phyloP scores from a whole-genome alignment of 345 rosid species.

The Populus davidiana region DNA sequence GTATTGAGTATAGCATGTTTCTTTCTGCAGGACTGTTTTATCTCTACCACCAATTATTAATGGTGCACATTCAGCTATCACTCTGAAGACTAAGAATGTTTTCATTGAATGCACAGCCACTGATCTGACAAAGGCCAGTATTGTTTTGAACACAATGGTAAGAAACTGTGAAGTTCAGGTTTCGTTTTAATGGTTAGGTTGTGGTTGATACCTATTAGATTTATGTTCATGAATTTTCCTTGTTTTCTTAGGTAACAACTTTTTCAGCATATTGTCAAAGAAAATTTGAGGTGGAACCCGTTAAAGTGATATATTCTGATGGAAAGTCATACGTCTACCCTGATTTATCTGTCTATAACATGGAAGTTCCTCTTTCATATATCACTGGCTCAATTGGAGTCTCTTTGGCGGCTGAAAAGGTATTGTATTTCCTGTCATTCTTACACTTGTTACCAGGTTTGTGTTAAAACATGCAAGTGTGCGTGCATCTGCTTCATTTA shows the following conservation, averaged over 20 bases:
- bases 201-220: slow-evolving; percentile 9
- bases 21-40: slow-evolving; percentile 68
- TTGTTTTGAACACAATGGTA: slow-evolving; percentile 91
- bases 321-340: slow-evolving; percentile 69
- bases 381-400: slow-evolving; percentile 72
- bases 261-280: slow-evolving; percentile 72
- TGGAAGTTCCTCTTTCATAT: slow-evolving; percentile 84
- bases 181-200: slow-evolving; percentile 10
- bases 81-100: slow-evolving; percentile 84
- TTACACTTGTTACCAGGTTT: neutral
- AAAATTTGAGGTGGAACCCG: slow-evolving; percentile 88
- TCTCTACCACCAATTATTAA: slow-evolving; percentile 93
- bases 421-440: slow-evolving; percentile 22
- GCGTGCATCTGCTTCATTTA: neutral
- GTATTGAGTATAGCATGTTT: slow-evolving; percentile 10
- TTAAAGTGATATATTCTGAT: slow-evolving; percentile 63
- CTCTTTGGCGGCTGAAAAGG: slow-evolving; percentile 69
- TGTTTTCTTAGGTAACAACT: slow-evolving; percentile 56
- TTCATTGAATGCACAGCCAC: slow-evolving; percentile 95
- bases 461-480: neutral
- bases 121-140: slow-evolving; percentile 89
- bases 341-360: slow-evolving; percentile 62
- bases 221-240: neutral
- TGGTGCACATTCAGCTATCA: slow-evolving; percentile 92
- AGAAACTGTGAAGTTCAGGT: slow-evolving; percentile 14